Evolutionary conservation across 495 filamentous ascomycete genomes (phyloP), one percentile per base, ranked within the genome.

Genomic region (Stereocaulon alpinum): DNA sequence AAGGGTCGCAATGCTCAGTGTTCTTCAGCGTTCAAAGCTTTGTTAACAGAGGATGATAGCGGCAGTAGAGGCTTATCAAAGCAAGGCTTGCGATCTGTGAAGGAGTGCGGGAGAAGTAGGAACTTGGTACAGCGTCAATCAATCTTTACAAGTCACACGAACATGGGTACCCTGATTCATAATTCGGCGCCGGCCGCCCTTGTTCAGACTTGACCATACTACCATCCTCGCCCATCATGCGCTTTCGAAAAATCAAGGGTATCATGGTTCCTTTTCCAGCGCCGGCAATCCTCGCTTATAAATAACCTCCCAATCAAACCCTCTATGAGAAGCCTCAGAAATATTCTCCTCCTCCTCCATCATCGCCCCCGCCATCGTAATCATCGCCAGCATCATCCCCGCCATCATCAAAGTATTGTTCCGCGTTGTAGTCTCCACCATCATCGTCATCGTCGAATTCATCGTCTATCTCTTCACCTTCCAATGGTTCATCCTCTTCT

Each of bases 401-500:
- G 9, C 82, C 82, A 40, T 71, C 79, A 64, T 85, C 82, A 59
- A 85, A 86, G 72, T 85, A 84, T 52, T 82, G 76, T 61, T 85
- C 82, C 0, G 82, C 82, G 63, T 85, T 83, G 68, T 85, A 84
- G 60, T 81, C 79, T 0, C 76, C 79, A 11, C 75, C 79, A 20
- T 81, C 79, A 55, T 81, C 78, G 1, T 81, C 79, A 56, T 81
- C 77, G 47, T 76, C 73, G 49, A 79, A 82, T 42, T 84, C 76
- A 63, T 83, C 77, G 55, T 81, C 80, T 48, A 75, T 73, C 50
- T 80, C 74, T 56, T 80, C 77, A 40, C 81, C 80, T 22, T 68
- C 67, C 3, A 75, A 65, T 4, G 74, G 50, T 7, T 69, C 71
- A 14, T 69, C 68, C 15, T 72, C 71, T 0, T 77, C 74, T 0